Base-by-base conservation (phyloP, 768 basidiomycete genomes). In the Udeniomyces megalosporus region DNA sequence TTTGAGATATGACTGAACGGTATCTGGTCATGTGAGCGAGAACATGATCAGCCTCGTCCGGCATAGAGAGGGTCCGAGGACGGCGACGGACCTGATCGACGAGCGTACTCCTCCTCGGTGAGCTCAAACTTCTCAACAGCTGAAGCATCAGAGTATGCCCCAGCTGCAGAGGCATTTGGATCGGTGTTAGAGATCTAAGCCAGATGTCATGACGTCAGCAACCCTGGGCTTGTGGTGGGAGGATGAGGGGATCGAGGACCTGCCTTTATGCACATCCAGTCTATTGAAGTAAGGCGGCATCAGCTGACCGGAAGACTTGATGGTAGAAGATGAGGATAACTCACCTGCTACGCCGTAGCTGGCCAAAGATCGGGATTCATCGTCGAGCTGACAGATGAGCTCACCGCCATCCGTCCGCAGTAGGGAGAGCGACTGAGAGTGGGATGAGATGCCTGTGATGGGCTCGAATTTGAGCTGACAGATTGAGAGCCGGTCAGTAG, bases 111-210 rank as follows among this genome's bases (percentile, higher is more conserved):
- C 4, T 81, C 81, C 3, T 82, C 79, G 8, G 82, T 83, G 55
- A 97, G 73, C 76, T 95, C 93, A 67, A 90, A 97, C 72, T 96
- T 95, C 29, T 95, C 84, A 1, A 95, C 89, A 73, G 84, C 81
- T 0, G 83, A 83, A 1, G 86, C 78, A 72, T 95, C 92, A 8
- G 84, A 80, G 57, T 86, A 80, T 71, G 92, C 88, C 1, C 91
- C 92, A 0, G 85, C 86, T 54, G 86, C 53, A 26, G 70, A 78
- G 38, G 84, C 82, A 2, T 84, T 78, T 8, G 92, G 89, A 70
- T 95, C 82, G 22, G 79, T 81, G 69, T 93, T 86, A 64, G 78
- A 76, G 11, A 86, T 80, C 86, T 88, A 66, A 12, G 52, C 31
- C 11, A n/a, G 10, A 20, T 1, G 11, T n/a, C 44, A 47, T 22